Evolutionary conservation across 345 rosid species (phyloP).

Genomic region (Schrenkiella parvula): DNA sequence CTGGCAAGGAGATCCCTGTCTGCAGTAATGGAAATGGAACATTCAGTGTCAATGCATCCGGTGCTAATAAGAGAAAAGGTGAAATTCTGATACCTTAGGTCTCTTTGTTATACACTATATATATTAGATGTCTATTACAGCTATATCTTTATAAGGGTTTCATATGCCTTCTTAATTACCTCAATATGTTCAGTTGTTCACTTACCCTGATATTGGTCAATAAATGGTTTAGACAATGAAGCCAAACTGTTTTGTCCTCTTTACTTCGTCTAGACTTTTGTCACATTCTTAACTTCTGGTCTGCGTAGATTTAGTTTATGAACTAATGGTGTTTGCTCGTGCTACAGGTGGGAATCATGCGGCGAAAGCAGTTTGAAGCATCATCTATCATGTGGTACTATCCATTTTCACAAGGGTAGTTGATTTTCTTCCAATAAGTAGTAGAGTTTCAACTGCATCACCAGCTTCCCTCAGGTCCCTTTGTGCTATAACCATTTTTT

Average conservation of each 20-base stretch:
- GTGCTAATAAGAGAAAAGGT: slow-evolving; percentile 64
- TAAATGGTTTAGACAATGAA: neutral
- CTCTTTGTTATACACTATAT: too few species aligned
- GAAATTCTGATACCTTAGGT: neutral
- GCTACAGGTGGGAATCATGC: slow-evolving; percentile 14
- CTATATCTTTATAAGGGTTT: neutral
- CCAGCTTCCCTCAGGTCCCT: neutral
- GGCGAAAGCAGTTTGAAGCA: slow-evolving; percentile 18
- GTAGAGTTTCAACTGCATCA: slow-evolving; percentile 17
- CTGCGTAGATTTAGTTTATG: neutral
- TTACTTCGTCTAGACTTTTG: neutral
- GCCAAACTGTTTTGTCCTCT: neutral
- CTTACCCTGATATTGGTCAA: neutral
- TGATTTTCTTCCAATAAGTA: neutral
- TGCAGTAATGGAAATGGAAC: slow-evolving; percentile 43
- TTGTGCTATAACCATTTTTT: slow-evolving; percentile 10
- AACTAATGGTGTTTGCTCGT: slow-evolving; percentile 9
- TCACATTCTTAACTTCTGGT: neutral
- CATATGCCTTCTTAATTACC: neutral
- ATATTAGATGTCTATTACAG: neutral
- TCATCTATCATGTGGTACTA: neutral
- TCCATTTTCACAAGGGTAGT: slow-evolving; percentile 1
- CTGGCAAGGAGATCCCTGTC: slow-evolving; percentile 41
- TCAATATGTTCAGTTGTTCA: neutral
- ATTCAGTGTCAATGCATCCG: slow-evolving; percentile 40